Conservation (phyloP, 331 rosid species). For the Quercus lobata region DNA sequence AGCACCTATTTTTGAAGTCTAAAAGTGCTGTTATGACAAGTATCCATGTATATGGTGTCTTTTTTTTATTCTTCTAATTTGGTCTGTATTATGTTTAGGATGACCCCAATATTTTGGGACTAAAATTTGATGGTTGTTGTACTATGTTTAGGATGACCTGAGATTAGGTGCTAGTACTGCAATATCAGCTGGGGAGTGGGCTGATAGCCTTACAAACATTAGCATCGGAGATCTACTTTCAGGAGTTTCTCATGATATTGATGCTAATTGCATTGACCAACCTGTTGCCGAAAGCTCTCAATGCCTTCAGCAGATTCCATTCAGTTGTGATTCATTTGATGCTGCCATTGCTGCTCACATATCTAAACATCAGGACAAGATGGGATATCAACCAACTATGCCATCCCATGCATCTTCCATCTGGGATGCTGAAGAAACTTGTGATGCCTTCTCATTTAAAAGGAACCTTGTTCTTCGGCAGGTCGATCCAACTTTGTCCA, state of each 20-base stretch:
- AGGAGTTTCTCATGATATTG: constrained; percentile 63
- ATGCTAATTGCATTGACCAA: constrained; percentile 42
- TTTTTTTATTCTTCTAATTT: constrained; percentile 13
- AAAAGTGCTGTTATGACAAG: not conserved
- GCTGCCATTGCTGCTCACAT: constrained; percentile 99
- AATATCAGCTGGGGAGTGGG: constrained; percentile 91
- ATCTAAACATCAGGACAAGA: constrained; percentile 65
- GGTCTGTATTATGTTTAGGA: constrained; percentile 5
- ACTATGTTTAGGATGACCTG: constrained; percentile 45
- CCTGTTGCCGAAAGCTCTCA: constrained; percentile 46
- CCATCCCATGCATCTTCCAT: constrained; percentile 70
- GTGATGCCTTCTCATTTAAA: constrained; percentile 84
- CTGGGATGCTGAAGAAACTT: constrained; percentile 97
- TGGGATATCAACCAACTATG: constrained; percentile 45
- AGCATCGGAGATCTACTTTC: constrained; percentile 87
- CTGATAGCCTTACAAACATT: constrained; percentile 94
- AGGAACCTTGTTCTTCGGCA: constrained; percentile 36
- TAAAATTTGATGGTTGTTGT: too few species aligned
- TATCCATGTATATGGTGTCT: constrained; percentile 6
- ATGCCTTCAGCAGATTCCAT: constrained; percentile 69
- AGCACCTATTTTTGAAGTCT: not conserved
- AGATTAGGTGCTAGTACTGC: constrained; percentile 53
- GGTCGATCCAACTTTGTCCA: constrained; percentile 37
- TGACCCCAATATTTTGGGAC: too few species aligned
- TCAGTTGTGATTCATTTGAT: constrained; percentile 95